Evolutionary conservation across 1,284 basidiomycete genomes (phyloP), one percentile per base, ranked within the genome.

Genomic region (Cryptococcus hybrid): DNA sequence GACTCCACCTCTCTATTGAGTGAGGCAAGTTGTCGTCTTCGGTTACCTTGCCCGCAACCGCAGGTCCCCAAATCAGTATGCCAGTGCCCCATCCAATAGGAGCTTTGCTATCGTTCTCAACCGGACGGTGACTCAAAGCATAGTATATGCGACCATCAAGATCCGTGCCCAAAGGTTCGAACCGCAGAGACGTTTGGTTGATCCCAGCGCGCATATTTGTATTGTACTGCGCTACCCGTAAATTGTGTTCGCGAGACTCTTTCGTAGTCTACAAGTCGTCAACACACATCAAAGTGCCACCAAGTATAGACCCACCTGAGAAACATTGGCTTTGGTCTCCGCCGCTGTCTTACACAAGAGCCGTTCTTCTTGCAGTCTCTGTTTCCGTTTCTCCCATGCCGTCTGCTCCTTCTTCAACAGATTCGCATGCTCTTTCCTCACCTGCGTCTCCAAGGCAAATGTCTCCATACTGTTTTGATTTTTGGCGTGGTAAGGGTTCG

Each of bases 61-160:
- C 71, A 1, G 48, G 51, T 7, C 74, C 74, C 65, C 67, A 76
- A 7, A 74, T 67, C 13, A 74, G 38, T 3, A 74, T 48, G 7
- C 70, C 70, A 0, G 65, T 67, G 12, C 70, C 71, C 74, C 74
- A 76, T 8, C 65, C 68, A 1, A 57, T 39, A 3, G 73, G 72
- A 3, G 69, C 59, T 34, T 69, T 60, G 15, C 57, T 58, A 35
- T 71, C 68, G 34, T 70, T 65, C 11, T 67, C 64, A 34, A 76
- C 57, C 3, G 58, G 49, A 9, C 68, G 61, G n/a, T 62, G 63
- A 9, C 63, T 63, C 3, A 76, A 61, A 13, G 45, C 37, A 52
- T 66, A 73, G 56, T 74, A 74, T 4, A 66, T 52, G n/a, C 74
- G 54, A 0, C 71, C 74, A 39, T 74, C 68, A 15, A 61, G 57